A percentile compares a stretch with the other conserved stretches of the same genome.
Evolutionary conservation across 768 basidiomycete species (phyloP).

Genomic region (Rubroboletus satanas): DNA sequence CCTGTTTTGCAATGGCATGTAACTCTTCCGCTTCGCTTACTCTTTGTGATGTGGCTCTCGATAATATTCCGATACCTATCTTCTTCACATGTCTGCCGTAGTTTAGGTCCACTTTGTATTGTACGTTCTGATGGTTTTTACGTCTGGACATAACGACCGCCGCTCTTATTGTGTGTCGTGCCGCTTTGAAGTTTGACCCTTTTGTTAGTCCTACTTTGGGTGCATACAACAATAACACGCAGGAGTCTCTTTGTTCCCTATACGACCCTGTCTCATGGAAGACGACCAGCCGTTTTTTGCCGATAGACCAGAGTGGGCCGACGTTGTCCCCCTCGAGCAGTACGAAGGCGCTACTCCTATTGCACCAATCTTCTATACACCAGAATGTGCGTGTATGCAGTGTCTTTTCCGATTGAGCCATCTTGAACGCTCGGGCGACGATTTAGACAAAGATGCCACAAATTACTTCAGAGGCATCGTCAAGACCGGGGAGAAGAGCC

Average conservation of each 20-base stretch:
- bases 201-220: not conserved
- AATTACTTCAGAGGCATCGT: constrained; percentile 88
- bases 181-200: not conserved
- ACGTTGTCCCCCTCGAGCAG: constrained; percentile 76
- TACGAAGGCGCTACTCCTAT: constrained; percentile 75
- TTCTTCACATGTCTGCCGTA: constrained; percentile 13
- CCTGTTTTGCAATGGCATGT: constrained; percentile 5
- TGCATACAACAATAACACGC: not conserved
- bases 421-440: constrained; percentile 5
- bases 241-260: not conserved
- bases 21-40: not conserved
- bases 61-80: constrained; percentile 25
- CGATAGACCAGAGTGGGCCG: constrained; percentile 71
- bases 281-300: constrained; percentile 42
- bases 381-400: constrained; percentile 64
- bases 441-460: constrained; percentile 85
- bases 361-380: constrained; percentile 88
- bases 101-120: constrained; percentile 23
- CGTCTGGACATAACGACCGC: not conserved
- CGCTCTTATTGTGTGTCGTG: not conserved
- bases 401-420: not conserved
- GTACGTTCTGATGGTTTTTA: constrained; percentile 14
- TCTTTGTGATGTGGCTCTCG: constrained; percentile 7
- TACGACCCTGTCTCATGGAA: constrained; percentile 6
- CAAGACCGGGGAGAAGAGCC: constrained; percentile 70